phyloP scores from a whole-genome alignment of 2,329 filamentous ascomycete genomes.

The Phaeosphaeria sp. region DNA sequence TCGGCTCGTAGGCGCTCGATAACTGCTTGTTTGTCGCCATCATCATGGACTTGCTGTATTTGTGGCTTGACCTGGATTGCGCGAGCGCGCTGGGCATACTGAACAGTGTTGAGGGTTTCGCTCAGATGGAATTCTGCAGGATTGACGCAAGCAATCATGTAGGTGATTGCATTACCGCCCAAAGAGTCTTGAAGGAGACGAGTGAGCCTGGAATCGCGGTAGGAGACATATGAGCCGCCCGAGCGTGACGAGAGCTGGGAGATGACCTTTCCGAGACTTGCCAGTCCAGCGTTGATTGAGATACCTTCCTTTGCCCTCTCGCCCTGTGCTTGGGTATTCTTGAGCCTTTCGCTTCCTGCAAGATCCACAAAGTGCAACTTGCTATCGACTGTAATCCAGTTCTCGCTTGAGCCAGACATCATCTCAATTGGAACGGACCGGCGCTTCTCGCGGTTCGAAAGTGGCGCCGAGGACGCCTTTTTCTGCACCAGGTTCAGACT shows the following conservation, averaged over 20 bases:
- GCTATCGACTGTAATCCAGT: constrained; percentile 87
- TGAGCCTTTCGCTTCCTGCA: constrained; percentile 93
- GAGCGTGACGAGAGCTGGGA: constrained; percentile 93
- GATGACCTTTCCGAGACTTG: constrained; percentile 95
- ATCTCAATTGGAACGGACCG: constrained; percentile 85
- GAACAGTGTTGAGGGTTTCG: constrained; percentile 93
- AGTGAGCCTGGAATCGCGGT: constrained; percentile 96
- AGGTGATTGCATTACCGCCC: constrained; percentile 95
- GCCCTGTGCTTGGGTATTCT: constrained; percentile 95
- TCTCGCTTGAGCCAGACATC: constrained; percentile 65
- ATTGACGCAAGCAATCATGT: constrained; percentile 99
- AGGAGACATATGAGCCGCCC: constrained; percentile 89
- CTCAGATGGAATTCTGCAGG: constrained; percentile 96
- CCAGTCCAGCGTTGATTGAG: constrained; percentile 95
- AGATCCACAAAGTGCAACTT: constrained; percentile 99
- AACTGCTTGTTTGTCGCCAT: constrained; percentile 89
- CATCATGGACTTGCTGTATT: constrained; percentile 88
- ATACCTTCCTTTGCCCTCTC: constrained; percentile 96
- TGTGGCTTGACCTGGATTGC: constrained; percentile 97
- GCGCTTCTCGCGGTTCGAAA: constrained; percentile 75
- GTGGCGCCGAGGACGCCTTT: constrained; percentile 62
- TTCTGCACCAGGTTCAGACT: constrained; percentile 92
- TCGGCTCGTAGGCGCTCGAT: constrained; percentile 95
- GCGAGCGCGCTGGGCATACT: constrained; percentile 94
- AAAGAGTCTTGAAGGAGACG: constrained; percentile 94